Base-by-base conservation (phyloP, 306 rosid genomes). In the Prunus kanzakura region DNA sequence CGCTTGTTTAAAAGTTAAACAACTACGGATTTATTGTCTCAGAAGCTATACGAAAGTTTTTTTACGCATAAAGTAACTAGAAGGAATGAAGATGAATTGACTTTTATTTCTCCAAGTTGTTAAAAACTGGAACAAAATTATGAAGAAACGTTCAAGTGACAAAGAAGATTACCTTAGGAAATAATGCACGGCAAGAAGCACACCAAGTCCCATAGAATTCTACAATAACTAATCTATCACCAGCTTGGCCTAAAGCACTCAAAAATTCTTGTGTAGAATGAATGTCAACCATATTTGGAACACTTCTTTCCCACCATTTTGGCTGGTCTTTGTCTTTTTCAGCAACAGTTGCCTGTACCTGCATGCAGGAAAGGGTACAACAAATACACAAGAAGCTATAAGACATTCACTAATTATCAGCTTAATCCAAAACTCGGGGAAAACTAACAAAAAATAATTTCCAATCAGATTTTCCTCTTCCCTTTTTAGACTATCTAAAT, bases 121-220 rank as follows among this genome's bases (percentile, higher is more conserved):
- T 30, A 49, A 13, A 15, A 78, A 71, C 11, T 79, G 76, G 55
- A 13, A 62, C 46, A 46, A 49, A 13, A 1, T 49, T 15, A 49
- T 49, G 54, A 49, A 49, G 19, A 49, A 49, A n/a, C 2, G 16
- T 18, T 22, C 38, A 52, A 45, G 76, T 50, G 23, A 32, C 16
- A 52, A 64, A 64, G 23, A 19, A 25, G 11, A 46, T 74, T 82
- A 96, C 99, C 98, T 90, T 91, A 30, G 99, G 99, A 81, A 66
- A 96, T 82, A 96, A 91, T 56, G 98, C 99, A 77, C 99, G 89
- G 88, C 99, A 96, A 79, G 99, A 96, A 82, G 96, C 98, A 81
- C 99, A 93, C 99, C 98, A 96, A 52, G 98, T 96, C 60, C 99
- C 99, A 58, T 92, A 96, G 87, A 96, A 93, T 80, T 96, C 99